Evolutionary conservation across 1,284 basidiomycete species (phyloP), one percentile per base, ranked within the genome.

Genomic region (Sanguinoderma infundibulare): DNA sequence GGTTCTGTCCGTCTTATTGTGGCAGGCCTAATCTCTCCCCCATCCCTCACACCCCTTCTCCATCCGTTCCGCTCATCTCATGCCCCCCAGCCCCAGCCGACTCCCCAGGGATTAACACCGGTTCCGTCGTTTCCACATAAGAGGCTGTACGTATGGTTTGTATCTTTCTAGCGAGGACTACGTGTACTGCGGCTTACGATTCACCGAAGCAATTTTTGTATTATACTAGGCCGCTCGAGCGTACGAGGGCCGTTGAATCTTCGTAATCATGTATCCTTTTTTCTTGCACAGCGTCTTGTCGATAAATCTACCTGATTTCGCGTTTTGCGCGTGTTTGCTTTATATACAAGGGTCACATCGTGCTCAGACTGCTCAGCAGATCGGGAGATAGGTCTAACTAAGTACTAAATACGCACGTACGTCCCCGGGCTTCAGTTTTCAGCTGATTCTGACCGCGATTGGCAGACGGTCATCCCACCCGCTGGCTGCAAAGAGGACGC

Each of bases 201-300:
- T 57, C 57, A 62, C 47, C n/a, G 44, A 54, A 51, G 53, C 51
- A 49, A 34, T 44, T 55, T 50, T 28, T 65, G 63, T 65, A 65
- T 60, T 57, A 50, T 65, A 62, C 10, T 44, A 42, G 53, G 32
- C 34, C 32, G 34, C 35, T 22, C 42, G 20, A n/a, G 42, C 42
- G 24, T 44, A 44, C 15, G 42, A 14, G 14, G 24, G 42, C 42
- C 12, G 42, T 15, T 15, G 22, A 44, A 44, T 44, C 42, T 26
- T 44, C 42, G 24, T 44, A 44, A 44, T 44, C 24, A 24, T 26
- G 42, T 44, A 44, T 26, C 42, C 10, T 44, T 14, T 26, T 14
- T 26, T 26, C 24, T 44, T 26, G 42, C 12, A 22, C 2, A 20
- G 20, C 4, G 15, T 1, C 24, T 8, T 9, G 34, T 34, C 12